Evolutionary conservation across 805 yeast genomes (phyloP), one percentile per base, ranked within the genome.

Genomic region (Yarrowia yakushimensis): DNA sequence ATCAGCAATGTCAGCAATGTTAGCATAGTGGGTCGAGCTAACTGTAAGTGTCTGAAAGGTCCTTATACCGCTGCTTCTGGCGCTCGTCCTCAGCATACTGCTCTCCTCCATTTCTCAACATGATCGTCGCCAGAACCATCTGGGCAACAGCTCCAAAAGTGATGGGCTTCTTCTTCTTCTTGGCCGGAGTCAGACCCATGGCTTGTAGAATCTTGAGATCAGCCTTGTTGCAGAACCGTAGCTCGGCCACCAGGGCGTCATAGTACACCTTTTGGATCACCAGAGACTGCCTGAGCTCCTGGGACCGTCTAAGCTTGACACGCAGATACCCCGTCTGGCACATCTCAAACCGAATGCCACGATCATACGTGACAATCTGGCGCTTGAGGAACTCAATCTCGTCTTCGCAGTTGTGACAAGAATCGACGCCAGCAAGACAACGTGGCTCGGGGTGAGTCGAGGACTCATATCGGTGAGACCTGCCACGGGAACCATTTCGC

Each of bases 331-430:
- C 48, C 36, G 34, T 55, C 39, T 55, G 42, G 43, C 43, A 52
- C 59, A 52, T 52, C 23, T 52, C 59, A 13, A 23, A 52, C 23
- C 59, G 22, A 2, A 52, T 27, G 7, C 59, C 59, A 1, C 43
- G 31, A 10, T 52, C 59, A 20, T 34, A 52, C 12, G 33, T 52
- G 59, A 36, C 34, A 27, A 52, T 22, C 43, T 52, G 43, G 36
- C 59, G 15, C 59, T 52, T 36, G 34, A 52, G 59, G 33, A 52
- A 52, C 23, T 52, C 59, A 52, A 52, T 36, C 42, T 52, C 59
- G 3, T 18, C 31, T 3, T 36, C 59, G 18, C 43, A 36, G 17
- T 36, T 27, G 25, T 34, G 59, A 17, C 57, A 48, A 10, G 57
- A 48, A 7, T 28, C 11, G 23, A 48, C 41, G 8, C 39, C 39